These are phyloP conservation scores for Astrothelium subdiscretum DNA, from an alignment of 495 filamentous ascomycete species.

Conservation along the genomic window DNA sequence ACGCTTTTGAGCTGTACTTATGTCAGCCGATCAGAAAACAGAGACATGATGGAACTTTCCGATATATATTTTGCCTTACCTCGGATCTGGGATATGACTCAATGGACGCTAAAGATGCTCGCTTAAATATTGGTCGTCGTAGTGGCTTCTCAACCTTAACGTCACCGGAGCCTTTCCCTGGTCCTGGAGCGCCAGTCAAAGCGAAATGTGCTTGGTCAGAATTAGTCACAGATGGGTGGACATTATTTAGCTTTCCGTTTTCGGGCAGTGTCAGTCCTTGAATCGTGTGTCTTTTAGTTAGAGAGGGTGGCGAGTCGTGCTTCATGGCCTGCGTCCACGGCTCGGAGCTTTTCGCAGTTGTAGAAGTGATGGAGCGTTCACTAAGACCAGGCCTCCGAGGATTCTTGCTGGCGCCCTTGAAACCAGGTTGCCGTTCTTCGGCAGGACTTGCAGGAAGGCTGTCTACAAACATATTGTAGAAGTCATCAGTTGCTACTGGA, in stretches of 20 bases:
- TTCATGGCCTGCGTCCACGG: background rate
- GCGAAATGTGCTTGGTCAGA: background rate
- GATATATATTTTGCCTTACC: conserved; percentile 6
- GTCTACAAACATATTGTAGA: conserved; percentile 13
- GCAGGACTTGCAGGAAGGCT: conserved; percentile 7
- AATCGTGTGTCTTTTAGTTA: background rate
- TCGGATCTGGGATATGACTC: conserved; percentile 14
- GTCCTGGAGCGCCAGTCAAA: no score
- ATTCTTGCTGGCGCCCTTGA: background rate
- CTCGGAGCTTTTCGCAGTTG: background rate
- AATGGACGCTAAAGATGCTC: conserved; percentile 21
- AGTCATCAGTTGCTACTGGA: conserved; percentile 11
- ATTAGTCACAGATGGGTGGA: background rate
- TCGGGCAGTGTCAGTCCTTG: background rate
- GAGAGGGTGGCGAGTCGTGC: background rate
- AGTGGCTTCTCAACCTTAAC: background rate
- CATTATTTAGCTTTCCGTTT: background rate
- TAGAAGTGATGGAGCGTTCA: background rate
- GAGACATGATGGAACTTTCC: background rate
- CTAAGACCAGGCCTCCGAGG: background rate
- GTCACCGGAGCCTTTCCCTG: background rate
- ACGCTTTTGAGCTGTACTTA: conserved; percentile 1
- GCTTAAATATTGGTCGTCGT: conserved; percentile 7
- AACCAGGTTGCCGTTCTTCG: background rate
- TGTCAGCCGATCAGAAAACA: background rate